Conservation (phyloP, 495 filamentous ascomycete genomes). For the Aspergillus nidulans region DNA sequence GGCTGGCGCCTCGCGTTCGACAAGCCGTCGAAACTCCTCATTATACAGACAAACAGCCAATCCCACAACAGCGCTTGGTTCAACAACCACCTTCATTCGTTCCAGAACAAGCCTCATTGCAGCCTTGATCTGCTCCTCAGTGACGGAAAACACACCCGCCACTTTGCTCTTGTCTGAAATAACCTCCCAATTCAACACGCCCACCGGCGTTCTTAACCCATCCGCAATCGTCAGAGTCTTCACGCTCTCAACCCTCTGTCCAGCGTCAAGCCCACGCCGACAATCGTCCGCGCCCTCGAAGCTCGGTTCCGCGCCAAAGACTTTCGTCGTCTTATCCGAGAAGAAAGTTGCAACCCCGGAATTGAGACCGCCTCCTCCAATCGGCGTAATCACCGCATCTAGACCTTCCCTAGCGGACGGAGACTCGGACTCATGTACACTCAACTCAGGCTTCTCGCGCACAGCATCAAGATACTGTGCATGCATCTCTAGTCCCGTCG, state of each 20-base stretch:
- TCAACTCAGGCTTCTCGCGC: conserved; percentile 18
- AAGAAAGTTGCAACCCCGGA: conserved; percentile 76
- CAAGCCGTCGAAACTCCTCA: conserved; percentile 71
- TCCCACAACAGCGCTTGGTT: conserved; percentile 84
- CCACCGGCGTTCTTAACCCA: conserved; percentile 82
- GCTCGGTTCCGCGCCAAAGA: conserved; percentile 89
- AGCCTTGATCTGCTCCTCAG: conserved; percentile 74
- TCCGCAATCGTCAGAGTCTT: conserved; percentile 82
- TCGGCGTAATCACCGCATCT: conserved; percentile 79
- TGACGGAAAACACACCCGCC: conserved; percentile 68
- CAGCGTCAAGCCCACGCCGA: conserved; percentile 58
- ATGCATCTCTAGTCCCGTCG: conserved; percentile 77
- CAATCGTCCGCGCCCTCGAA: conserved; percentile 85
- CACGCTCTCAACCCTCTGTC: conserved; percentile 60
- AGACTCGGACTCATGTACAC: conserved; percentile 4
- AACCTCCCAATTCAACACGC: conserved; percentile 70
- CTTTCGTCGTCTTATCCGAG: conserved; percentile 56
- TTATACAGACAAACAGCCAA: conserved; percentile 80
- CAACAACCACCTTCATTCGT: conserved; percentile 86
- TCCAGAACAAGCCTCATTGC: conserved; percentile 79
- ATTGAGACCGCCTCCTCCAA: conserved; percentile 86
- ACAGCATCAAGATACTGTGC: conserved; percentile 59
- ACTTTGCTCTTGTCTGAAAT: conserved; percentile 72
- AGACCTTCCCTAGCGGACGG: conserved; percentile 29
- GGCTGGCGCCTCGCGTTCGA: conserved; percentile 65